Conservation (phyloP, 2,329 filamentous ascomycete genomes). For the Dothideomycetes sp. region DNA sequence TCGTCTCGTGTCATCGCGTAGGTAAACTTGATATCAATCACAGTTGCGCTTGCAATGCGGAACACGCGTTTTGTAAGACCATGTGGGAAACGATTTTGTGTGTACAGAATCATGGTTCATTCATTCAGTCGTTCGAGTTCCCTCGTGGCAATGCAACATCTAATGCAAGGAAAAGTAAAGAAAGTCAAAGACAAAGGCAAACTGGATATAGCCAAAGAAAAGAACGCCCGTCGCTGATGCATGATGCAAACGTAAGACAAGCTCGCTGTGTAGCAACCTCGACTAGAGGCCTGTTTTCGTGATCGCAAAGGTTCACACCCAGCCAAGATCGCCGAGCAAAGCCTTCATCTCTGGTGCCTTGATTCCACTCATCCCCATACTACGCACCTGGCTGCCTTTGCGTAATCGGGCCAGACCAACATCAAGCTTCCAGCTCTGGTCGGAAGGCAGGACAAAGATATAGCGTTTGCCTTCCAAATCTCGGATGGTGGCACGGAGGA, state of each 20-base stretch:
- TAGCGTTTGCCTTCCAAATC: conserved; percentile 54
- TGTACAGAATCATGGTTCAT: too few relatives aligned
- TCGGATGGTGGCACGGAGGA: conserved; percentile 49
- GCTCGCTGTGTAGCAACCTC: not conserved
- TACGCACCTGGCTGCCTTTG: conserved; percentile 47
- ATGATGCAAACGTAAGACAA: conserved; percentile 1
- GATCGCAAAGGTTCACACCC: conserved; percentile 19
- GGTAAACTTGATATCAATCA: too few relatives aligned
- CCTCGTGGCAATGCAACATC: too few relatives aligned
- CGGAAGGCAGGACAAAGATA: conserved; percentile 50
- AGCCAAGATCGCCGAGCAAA: conserved; percentile 28
- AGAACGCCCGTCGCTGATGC: conserved; percentile 14
- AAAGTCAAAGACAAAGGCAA: too few relatives aligned
- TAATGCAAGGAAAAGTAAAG: too few relatives aligned
- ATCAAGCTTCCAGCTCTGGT: conserved; percentile 55
- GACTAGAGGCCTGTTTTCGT: not conserved
- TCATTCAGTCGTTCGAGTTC: too few relatives aligned
- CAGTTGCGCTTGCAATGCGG: too few relatives aligned
- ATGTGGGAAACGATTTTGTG: too few relatives aligned
- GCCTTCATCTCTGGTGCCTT: conserved; percentile 35
- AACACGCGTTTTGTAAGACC: too few relatives aligned
- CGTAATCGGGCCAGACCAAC: conserved; percentile 48
- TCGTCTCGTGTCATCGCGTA: conserved; percentile 4
- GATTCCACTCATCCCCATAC: conserved; percentile 45
- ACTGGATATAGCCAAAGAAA: too few relatives aligned